phyloP scores from a whole-genome alignment of 495 filamentous ascomycete genomes.

The Xylaria scruposa region DNA sequence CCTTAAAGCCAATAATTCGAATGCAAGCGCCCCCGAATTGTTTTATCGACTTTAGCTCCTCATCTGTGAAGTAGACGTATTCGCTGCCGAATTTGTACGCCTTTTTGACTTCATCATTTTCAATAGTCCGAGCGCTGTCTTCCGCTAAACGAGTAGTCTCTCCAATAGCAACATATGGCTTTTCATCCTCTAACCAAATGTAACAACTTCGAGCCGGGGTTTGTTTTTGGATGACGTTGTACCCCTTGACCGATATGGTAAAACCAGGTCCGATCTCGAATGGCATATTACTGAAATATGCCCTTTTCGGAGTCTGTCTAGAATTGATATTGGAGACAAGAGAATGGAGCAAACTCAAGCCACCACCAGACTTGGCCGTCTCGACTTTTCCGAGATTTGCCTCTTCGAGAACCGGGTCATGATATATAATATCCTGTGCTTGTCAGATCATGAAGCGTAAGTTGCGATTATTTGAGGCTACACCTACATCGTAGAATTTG shows the following conservation, averaged over 20 bases:
- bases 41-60: conserved; percentile 78
- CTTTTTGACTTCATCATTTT: conserved; percentile 83
- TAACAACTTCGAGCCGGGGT: conserved; percentile 79
- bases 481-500: conserved; percentile 88
- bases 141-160: conserved; percentile 75
- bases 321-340: conserved; percentile 91
- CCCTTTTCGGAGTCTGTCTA: conserved; percentile 83
- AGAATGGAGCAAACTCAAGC: conserved; percentile 79
- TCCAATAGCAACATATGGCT: conserved; percentile 76
- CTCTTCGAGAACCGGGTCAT: conserved; percentile 68
- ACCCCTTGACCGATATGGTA: conserved; percentile 90
- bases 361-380: conserved; percentile 66
- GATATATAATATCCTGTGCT: conserved; percentile 79
- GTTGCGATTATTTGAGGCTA: background rate
- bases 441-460: conserved; percentile 33
- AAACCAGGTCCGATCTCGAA: conserved; percentile 87
- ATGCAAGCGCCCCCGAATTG: conserved; percentile 80
- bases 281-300: conserved; percentile 82
- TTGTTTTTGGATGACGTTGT: conserved; percentile 85
- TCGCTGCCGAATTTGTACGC: conserved; percentile 97
- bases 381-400: conserved; percentile 47
- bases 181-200: conserved; percentile 84
- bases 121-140: conserved; percentile 74
- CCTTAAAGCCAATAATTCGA: conserved; percentile 94
- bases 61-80: conserved; percentile 80